phyloP scores from a whole-genome alignment of 768 basidiomycete species.

The Kwoniella bestiolae region DNA sequence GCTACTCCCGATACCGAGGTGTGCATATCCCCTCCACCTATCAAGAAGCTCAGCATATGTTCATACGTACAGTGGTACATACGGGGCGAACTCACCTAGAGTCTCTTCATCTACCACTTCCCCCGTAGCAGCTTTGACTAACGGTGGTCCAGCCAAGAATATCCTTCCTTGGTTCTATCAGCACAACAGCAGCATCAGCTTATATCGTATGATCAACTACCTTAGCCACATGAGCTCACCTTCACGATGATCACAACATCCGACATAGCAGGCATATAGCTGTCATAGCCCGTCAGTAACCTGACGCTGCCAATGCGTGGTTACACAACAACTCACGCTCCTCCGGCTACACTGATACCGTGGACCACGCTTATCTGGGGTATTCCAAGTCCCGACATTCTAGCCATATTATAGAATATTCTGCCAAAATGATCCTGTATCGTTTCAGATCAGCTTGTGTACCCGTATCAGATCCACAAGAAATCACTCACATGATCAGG shows the following conservation, averaged over 20 bases:
- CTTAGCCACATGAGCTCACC: slow-evolving; percentile 22
- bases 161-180: slow-evolving; percentile 81
- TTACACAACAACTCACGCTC: slow-evolving; percentile 67
- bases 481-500: slow-evolving; percentile 66
- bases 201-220: no score
- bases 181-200: no score
- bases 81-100: slow-evolving; percentile 64
- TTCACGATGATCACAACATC: slow-evolving; percentile 66
- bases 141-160: slow-evolving; percentile 90
- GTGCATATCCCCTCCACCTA: slow-evolving; percentile 54
- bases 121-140: slow-evolving; percentile 93
- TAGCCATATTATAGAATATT: slow-evolving; percentile 95
- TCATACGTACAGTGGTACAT: not conserved
- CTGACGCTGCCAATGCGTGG: not conserved
- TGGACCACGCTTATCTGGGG: slow-evolving; percentile 93
- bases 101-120: slow-evolving; percentile 92
- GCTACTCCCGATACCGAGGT: slow-evolving; percentile 51
- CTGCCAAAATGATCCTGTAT: slow-evolving; percentile 83
- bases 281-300: slow-evolving; percentile 6
- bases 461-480: no score
- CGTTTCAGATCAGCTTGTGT: not conserved
- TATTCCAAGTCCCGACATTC: slow-evolving; percentile 85
- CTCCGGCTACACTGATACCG: slow-evolving; percentile 91
- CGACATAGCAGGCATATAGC: slow-evolving; percentile 85
- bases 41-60: not conserved